Evolutionary conservation across 1,284 basidiomycete species (phyloP).

Genomic region (Mycosarcoma maydis): DNA sequence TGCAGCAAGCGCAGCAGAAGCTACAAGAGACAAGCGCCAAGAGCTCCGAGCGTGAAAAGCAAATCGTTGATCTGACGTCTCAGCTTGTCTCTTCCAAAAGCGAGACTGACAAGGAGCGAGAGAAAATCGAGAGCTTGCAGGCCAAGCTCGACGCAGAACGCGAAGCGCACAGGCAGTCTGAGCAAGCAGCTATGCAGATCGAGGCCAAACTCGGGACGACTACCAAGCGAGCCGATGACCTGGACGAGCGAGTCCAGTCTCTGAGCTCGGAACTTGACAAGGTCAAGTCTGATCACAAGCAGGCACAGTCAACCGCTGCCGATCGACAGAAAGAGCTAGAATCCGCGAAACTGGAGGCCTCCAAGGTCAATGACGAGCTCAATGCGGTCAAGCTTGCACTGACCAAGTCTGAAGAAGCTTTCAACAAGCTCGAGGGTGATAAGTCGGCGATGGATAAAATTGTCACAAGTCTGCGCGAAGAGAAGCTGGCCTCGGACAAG

Average conservation of each 20-base stretch:
- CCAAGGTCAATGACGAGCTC: slow-evolving; percentile 15
- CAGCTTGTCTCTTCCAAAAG: slow-evolving; percentile 13
- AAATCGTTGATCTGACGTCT: slow-evolving; percentile 14
- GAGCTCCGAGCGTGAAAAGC: slow-evolving; percentile 13
- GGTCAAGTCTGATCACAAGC: slow-evolving; percentile 16
- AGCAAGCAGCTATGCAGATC: slow-evolving; percentile 6
- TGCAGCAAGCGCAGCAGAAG: slow-evolving; percentile 19
- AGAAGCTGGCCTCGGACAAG: slow-evolving; percentile 8
- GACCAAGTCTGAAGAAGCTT: slow-evolving; percentile 8
- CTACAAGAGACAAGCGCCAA: slow-evolving; percentile 10
- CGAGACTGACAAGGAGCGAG: slow-evolving; percentile 13
- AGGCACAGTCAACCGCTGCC: slow-evolving; percentile 8
- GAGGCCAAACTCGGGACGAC: slow-evolving; percentile 14
- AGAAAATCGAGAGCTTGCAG: slow-evolving; percentile 13
- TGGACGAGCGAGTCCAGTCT: slow-evolving; percentile 12
- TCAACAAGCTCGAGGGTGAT: slow-evolving; percentile 19
- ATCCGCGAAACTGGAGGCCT: slow-evolving; percentile 2
- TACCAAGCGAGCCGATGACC: slow-evolving; percentile 18
- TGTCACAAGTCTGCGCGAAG: slow-evolving; percentile 11
- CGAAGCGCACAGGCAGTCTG: slow-evolving; percentile 15
- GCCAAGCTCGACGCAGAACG: slow-evolving; percentile 22
- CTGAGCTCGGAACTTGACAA: slow-evolving; percentile 20
- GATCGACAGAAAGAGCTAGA: slow-evolving; percentile 26
- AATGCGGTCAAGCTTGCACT: slow-evolving; percentile 8
- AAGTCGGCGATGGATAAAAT: slow-evolving; percentile 8